Evolutionary conservation across 2,329 filamentous ascomycete species (phyloP), one percentile per base, ranked within the genome.

Genomic region (Sclerotinia glacialis): DNA sequence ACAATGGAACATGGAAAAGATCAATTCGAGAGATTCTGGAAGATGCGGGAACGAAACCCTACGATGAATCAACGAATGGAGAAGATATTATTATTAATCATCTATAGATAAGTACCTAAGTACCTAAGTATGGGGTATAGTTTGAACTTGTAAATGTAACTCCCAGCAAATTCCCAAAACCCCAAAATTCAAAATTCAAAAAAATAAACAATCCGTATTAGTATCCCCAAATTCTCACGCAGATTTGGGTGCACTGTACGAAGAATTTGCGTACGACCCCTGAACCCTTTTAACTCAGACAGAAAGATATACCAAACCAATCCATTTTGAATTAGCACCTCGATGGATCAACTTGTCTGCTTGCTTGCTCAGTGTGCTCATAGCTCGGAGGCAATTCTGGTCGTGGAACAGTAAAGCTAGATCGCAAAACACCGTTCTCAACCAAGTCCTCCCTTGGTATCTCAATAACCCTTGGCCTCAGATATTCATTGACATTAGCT

Each of bases 331-430:
- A 42, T 69, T 40, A 72, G 46, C 65, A 68, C n/a, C 67, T 68
- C n/a, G 67, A 68, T 49, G 71, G 70, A 59, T 56, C 63, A 37
- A 67, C 46, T 28, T 44, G 62, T 26, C 60, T 65, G 40, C 64
- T 50, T 28, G 60, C n/a, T 3, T 44, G 58, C 8, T 61, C 49
- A 54, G 70, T 73, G 64, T 69, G 68, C 37, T 76, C 74, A 52
- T 76, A 76, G 37, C 69, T 72, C 11, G 74, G 74, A 34, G 74
- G 74, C 8, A 73, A 37, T 9, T 73, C 74, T 21, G 55, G 44
- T 11, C 56, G 56, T 26, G 56, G 55, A 34, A 60, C 37, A 9
- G 61, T 47, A 21, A 31, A 42, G 40, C 53, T 47, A 26, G 62
- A 37, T 16, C 56, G 52, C 58, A 74, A 64, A 18, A 74, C 71